Evolutionary conservation across 2,329 filamentous ascomycete species (phyloP).

Genomic region (Amauroascus niger): DNA sequence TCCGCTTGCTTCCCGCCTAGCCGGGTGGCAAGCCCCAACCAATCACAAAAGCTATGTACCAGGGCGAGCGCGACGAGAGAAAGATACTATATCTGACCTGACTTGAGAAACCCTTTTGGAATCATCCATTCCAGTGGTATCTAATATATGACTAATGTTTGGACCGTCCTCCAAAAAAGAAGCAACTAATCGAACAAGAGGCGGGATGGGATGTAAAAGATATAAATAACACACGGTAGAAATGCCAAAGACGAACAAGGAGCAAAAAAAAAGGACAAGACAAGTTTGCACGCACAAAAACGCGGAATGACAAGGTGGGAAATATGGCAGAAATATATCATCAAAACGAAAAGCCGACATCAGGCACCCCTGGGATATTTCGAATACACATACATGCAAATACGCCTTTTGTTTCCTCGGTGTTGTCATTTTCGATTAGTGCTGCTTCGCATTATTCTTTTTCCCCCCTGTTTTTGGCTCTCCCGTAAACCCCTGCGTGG

Average conservation of each 20-base stretch:
- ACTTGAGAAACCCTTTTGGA: neutral
- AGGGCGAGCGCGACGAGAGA: too few species aligned
- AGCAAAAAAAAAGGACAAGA: neutral
- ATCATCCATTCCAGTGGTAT: constrained; percentile 10
- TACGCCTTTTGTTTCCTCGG: neutral
- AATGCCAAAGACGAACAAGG: constrained; percentile 3
- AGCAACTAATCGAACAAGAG: constrained; percentile 1
- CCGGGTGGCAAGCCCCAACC: constrained; percentile 1
- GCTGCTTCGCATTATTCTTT: neutral
- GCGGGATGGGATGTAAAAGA: constrained; percentile 1
- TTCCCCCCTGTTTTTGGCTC: too few species aligned
- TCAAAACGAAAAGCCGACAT: constrained; percentile 4
- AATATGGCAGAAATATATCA: constrained; percentile 6
- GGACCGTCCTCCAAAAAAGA: neutral
- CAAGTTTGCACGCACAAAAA: neutral
- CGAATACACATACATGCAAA: constrained; percentile 4
- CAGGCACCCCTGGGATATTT: constrained; percentile 1
- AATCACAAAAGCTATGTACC: neutral
- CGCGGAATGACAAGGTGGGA: neutral
- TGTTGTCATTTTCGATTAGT: neutral
- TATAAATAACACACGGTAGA: constrained; percentile 9
- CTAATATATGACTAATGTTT: constrained; percentile 7
- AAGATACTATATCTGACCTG: neutral
- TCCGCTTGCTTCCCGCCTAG: neutral
- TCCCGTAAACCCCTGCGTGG: neutral